Evolutionary conservation across 805 yeast genomes (phyloP).

Genomic region (Saccharomycopsis fibuligera): DNA sequence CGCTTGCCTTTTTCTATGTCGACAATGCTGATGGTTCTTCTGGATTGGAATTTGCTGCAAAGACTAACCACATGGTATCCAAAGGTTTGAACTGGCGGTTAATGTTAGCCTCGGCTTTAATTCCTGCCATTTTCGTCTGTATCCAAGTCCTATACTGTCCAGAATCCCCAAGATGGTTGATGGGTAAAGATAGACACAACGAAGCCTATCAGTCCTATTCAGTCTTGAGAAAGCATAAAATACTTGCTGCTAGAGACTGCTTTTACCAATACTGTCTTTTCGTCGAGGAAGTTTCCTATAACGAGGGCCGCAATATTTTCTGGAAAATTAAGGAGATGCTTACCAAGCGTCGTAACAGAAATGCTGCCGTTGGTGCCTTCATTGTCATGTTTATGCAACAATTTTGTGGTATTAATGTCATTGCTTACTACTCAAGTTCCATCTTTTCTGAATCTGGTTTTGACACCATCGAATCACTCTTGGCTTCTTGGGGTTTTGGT

Average conservation of each 20-base stretch:
- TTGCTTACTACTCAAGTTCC: conserved; percentile 77
- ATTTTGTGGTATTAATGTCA: conserved; percentile 80
- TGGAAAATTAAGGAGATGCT: conserved; percentile 51
- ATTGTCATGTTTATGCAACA: conserved; percentile 87
- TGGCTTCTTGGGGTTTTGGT: conserved; percentile 87
- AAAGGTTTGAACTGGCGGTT: conserved; percentile 57
- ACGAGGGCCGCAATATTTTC: conserved; percentile 26
- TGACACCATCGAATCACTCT: conserved; percentile 51
- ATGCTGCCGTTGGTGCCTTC: conserved; percentile 75
- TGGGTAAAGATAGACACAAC: conserved; percentile 59
- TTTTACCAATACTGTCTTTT: conserved; percentile 63
- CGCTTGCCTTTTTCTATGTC: conserved; percentile 55
- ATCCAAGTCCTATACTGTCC: conserved; percentile 62
- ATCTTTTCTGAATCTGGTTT: conserved; percentile 68
- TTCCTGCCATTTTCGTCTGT: conserved; percentile 58
- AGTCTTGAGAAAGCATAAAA: conserved; percentile 42
- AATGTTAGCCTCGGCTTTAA: conserved; percentile 61
- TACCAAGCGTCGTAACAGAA: conserved; percentile 72
- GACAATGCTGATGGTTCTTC: conserved; percentile 29
- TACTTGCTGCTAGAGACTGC: conserved; percentile 65
- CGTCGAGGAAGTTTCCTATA: conserved; percentile 51
- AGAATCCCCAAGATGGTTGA: conserved; percentile 72
- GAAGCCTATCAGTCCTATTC: conserved; percentile 51
- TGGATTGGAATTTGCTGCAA: conserved; percentile 22
- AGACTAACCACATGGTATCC: conserved; percentile 4